These are phyloP conservation scores for Eucommia ulmoides DNA, from an alignment of 257 asterid species.

Conservation along the genomic window DNA sequence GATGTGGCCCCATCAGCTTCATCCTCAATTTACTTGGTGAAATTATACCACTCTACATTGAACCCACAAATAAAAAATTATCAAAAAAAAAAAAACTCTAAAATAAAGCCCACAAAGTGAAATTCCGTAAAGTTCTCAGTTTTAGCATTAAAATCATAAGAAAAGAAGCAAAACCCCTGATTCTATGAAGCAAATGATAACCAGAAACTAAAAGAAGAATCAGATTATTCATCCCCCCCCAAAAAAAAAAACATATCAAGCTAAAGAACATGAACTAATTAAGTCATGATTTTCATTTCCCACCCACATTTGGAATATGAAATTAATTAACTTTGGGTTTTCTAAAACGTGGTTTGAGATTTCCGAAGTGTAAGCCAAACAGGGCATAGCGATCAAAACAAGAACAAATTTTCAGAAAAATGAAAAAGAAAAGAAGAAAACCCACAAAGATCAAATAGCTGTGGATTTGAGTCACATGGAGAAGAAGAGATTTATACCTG, in stretches of 20 bases:
- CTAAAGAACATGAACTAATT: too few species aligned
- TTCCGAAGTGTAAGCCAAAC: too few species aligned
- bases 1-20: slow-evolving; percentile 57
- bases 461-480: background rate
- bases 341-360: background rate
- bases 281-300: too few species aligned
- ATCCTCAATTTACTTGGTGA: slow-evolving; percentile 92
- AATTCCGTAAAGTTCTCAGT: too few species aligned
- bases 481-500: slow-evolving; percentile 36
- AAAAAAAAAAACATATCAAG: too few species aligned
- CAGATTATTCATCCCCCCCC: too few species aligned
- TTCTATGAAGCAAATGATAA: background rate
- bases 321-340: background rate
- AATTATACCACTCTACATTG: slow-evolving; percentile 58
- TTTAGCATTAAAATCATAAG: too few species aligned
- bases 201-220: background rate
- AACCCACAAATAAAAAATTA: background rate
- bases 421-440: background rate
- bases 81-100: background rate
- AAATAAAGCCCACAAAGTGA: background rate
- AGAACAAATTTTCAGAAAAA: background rate
- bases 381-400: background rate
- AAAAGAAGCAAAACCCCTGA: background rate
- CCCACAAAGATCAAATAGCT: background rate
- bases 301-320: background rate